phyloP scores from a whole-genome alignment of 2,329 filamentous ascomycete species.

The Penicillium sclerotigenum region DNA sequence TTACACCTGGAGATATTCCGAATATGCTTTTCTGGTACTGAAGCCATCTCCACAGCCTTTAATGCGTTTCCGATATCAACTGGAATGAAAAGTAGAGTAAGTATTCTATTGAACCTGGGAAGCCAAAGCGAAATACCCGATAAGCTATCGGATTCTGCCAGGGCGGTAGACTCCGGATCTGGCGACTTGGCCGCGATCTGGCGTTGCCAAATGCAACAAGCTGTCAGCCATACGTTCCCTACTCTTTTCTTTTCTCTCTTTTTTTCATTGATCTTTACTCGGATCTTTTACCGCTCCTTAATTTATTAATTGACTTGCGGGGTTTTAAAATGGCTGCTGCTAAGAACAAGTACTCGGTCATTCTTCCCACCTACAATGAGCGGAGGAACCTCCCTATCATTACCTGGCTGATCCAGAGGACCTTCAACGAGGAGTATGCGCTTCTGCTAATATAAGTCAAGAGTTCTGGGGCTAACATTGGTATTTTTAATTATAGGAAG shows the following conservation, averaged over 20 bases:
- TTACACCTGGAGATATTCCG: conserved; percentile 41
- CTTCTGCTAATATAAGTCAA: background rate
- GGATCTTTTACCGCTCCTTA: conserved; percentile 10
- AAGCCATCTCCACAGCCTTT: background rate
- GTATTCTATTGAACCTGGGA: background rate
- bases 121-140: conserved; percentile 15
- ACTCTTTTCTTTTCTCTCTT: conserved; percentile 15
- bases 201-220: conserved; percentile 23
- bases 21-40: conserved; percentile 24
- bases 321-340: conserved; percentile 34
- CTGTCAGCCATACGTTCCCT: conserved; percentile 26
- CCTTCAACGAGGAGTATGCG: conserved; percentile 79
- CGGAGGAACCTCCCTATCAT: conserved; percentile 95
- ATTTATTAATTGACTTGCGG: conserved; percentile 7
- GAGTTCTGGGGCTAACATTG: background rate
- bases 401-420: conserved; percentile 87
- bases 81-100: background rate
- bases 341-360: conserved; percentile 85
- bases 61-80: background rate
- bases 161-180: conserved; percentile 30
- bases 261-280: conserved; percentile 4
- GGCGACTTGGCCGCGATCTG: conserved; percentile 29
- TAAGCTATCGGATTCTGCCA: conserved; percentile 30
- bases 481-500: conserved; percentile 56
- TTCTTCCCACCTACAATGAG: conserved; percentile 98